These are phyloP conservation scores for Sarocladium brachiariae DNA, from an alignment of 2,329 filamentous ascomycete species.

Conservation along the genomic window DNA sequence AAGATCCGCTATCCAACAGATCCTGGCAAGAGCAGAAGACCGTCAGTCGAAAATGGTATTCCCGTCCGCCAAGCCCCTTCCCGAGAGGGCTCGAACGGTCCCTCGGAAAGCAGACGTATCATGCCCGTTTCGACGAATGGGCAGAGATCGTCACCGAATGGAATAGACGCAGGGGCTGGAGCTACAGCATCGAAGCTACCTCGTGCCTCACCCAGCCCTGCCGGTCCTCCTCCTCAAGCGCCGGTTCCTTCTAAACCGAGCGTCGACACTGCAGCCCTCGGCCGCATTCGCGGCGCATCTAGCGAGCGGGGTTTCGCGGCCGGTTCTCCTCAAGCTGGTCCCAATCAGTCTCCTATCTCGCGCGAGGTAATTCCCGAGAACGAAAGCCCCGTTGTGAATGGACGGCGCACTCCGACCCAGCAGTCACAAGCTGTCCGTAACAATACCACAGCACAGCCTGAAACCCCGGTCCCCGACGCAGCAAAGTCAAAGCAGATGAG, in stretches of 20 bases:
- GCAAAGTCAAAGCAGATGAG: constrained; percentile 27
- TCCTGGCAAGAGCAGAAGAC: constrained; percentile 30
- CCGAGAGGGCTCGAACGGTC: constrained; percentile 46
- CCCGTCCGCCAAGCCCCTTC: constrained; percentile 31
- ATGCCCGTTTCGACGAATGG: constrained; percentile 39
- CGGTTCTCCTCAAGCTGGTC: constrained; percentile 28
- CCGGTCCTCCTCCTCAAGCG: constrained; percentile 48
- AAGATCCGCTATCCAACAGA: constrained; percentile 97
- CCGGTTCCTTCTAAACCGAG: constrained; percentile 43
- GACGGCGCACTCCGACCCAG: constrained; percentile 58
- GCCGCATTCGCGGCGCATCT: constrained; percentile 42
- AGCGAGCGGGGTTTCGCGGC: constrained; percentile 34
- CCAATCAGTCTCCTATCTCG: constrained; percentile 34
- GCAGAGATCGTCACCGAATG: constrained; percentile 31
- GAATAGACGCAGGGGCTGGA: constrained; percentile 29
- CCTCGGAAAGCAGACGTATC: constrained; percentile 40
- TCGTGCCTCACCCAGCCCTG: constrained; percentile 28
- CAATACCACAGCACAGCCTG: constrained; percentile 20
- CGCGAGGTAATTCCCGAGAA: constrained; percentile 30
- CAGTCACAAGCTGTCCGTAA: constrained; percentile 20
- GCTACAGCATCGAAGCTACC: constrained; percentile 29
- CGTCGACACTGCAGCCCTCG: constrained; percentile 32
- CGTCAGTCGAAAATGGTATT: constrained; percentile 27
- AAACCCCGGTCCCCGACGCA: constrained; percentile 27
- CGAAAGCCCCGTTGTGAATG: constrained; percentile 50